Conservation (phyloP, 768 basidiomycete genomes). For the Leccinum disarticulatum region DNA sequence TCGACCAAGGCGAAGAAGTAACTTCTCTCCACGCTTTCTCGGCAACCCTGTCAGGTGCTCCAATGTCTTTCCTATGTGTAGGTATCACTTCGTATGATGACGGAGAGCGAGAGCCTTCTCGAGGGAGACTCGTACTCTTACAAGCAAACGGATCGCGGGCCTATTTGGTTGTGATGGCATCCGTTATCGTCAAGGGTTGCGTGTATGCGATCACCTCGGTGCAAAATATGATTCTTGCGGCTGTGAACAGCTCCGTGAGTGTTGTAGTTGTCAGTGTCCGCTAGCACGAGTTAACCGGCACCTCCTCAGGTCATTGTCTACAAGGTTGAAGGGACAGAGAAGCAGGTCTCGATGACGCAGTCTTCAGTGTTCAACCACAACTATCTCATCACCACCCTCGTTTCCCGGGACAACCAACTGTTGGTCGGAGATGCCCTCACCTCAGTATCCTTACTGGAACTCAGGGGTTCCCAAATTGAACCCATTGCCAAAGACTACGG, state of each 20-base stretch:
- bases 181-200: conserved; percentile 56
- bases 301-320: conserved; percentile 46
- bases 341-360: conserved; percentile 34
- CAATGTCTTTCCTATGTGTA: conserved; percentile 46
- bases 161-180: conserved; percentile 37
- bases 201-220: conserved; percentile 62
- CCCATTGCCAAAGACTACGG: conserved; percentile 72
- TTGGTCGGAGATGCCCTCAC: conserved; percentile 79
- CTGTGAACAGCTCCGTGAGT: conserved; percentile 76
- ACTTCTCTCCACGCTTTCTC: conserved; percentile 46
- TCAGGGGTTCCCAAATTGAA: conserved; percentile 44
- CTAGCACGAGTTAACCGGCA: background rate
- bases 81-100: conserved; percentile 45
- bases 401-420: conserved; percentile 51
- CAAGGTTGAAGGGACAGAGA: conserved; percentile 38
- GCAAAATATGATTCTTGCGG: conserved; percentile 56
- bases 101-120: conserved; percentile 48
- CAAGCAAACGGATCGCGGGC: conserved; percentile 27
- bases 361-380: conserved; percentile 76
- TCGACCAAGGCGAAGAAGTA: conserved; percentile 57
- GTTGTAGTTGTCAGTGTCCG: conserved; percentile 2
- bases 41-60: conserved; percentile 27
- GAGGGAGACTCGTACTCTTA: conserved; percentile 65
- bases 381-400: conserved; percentile 72
- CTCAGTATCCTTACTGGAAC: conserved; percentile 69